Conservation (phyloP, 2,329 filamentous ascomycete species). For the Amesomyces nigricolor region DNA sequence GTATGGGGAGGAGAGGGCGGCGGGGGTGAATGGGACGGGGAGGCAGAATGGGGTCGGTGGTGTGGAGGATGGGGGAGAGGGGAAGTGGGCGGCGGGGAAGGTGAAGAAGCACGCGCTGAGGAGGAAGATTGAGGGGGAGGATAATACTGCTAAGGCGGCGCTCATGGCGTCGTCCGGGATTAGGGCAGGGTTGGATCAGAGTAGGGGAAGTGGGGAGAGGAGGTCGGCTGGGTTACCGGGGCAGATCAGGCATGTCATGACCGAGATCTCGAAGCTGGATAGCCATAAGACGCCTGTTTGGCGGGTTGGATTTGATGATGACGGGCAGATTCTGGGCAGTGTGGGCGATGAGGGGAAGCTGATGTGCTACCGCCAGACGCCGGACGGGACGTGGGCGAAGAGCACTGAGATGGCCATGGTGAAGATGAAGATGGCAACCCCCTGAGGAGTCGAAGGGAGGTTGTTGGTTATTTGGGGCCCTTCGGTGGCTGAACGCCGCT, state of each 20-base stretch:
- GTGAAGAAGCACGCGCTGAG: slow-evolving; percentile 35
- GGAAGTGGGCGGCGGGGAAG: slow-evolving; percentile 42
- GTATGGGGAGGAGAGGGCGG: slow-evolving; percentile 20
- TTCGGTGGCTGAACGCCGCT: too few relatives aligned
- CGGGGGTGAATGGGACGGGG: not conserved
- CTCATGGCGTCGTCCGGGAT: slow-evolving; percentile 37
- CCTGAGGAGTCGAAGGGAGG: slow-evolving; percentile 7
- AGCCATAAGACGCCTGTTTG: slow-evolving; percentile 67
- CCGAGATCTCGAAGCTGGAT: slow-evolving; percentile 61
- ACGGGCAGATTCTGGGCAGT: slow-evolving; percentile 67
- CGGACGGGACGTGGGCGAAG: slow-evolving; percentile 53
- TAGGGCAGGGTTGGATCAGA: slow-evolving; percentile 49
- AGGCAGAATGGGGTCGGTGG: not conserved
- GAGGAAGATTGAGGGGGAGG: slow-evolving; percentile 2
- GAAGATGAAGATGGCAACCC: slow-evolving; percentile 47
- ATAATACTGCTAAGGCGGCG: not conserved
- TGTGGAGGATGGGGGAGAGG: not conserved
- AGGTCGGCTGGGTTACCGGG: slow-evolving; percentile 55
- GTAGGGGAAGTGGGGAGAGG: slow-evolving; percentile 42
- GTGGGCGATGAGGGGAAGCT: slow-evolving; percentile 70
- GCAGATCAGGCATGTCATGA: slow-evolving; percentile 57
- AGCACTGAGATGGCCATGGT: slow-evolving; percentile 55
- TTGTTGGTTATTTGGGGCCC: not conserved
- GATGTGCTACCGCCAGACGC: slow-evolving; percentile 55
- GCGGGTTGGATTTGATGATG: slow-evolving; percentile 65